Base-by-base conservation (phyloP, 306 rosid species). In the Dalbergia cultrata region DNA sequence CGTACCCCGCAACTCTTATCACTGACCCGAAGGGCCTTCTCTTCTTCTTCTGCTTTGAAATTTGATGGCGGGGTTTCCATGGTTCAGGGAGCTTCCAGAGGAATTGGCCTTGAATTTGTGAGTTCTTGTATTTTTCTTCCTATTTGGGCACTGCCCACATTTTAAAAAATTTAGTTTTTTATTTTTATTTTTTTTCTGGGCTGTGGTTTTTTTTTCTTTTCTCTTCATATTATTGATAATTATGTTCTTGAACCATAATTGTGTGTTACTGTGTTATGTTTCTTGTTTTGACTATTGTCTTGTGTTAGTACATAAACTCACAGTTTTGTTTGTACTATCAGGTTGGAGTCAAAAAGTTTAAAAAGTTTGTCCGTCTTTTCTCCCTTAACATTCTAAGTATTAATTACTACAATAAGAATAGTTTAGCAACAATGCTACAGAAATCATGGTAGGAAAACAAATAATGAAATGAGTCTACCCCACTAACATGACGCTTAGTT, bases 1-100 rank as follows among this genome's bases (percentile, higher is more conserved):
- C 71, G 19, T 62, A 80, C 91, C 1, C 17, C 43, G 11, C 65
- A 81, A 0, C 9, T 82, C 21, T 57, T 73, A 11, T 80, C 85
- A 17, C 56, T 72, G 0, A 35, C 85, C 74, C 81, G 63, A 68
- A 76, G 81, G 75, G 72, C 80, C n/a, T 80, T 85, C 21, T 76
- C 81, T 17, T 66, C 78, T 63, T 53, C 58, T 54, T n/a, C 60
- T n/a, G 65, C 85, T 31, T 21, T 66, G 50, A 68, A 82, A 60
- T 75, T 60, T 39, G 81, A 79, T 17, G 79, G 78, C 62, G 82
- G 77, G 16, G 89, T 88, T 62, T 88, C 91, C 66, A 14, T 88
- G 85, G 82, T 88, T 57, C 91, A 88, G 77, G 91, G 89, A 85
- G 91, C 91, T 85, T 88, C 91, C 80, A 85, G 89, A 82, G 91